Percentiles rank a stretch among this genome's conserved stretches.
Evolutionary conservation across 371 early-diverging fungal species (phyloP).

Genomic region (Mortierella sp.): DNA sequence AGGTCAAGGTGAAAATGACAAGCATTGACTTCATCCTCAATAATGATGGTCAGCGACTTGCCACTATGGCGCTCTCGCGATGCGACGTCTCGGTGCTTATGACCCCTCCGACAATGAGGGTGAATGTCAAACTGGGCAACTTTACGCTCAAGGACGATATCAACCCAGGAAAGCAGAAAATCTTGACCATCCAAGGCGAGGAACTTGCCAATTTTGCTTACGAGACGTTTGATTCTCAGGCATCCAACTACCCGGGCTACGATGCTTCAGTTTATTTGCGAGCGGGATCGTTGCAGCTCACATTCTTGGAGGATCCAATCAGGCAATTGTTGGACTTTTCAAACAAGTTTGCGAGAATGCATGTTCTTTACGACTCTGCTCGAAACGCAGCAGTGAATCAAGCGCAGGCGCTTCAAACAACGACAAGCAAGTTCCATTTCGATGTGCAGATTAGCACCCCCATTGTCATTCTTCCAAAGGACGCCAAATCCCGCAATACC

Average conservation of each 20-base stretch:
- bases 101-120: conserved; percentile 66
- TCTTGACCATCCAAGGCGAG: conserved; percentile 89
- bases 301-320: conserved; percentile 74
- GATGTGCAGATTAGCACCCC: conserved; percentile 90
- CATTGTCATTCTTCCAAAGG: conserved; percentile 87
- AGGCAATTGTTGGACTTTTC: conserved; percentile 69
- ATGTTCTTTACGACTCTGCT: conserved; percentile 87
- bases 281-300: conserved; percentile 85
- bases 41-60: conserved; percentile 82
- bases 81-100: conserved; percentile 78
- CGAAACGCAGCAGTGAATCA: conserved; percentile 84
- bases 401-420: conserved; percentile 81
- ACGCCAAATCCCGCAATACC: conserved; percentile 62
- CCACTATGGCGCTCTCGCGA: conserved; percentile 78
- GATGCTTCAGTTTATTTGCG: conserved; percentile 82
- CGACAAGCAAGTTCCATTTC: conserved; percentile 83
- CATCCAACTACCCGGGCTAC: conserved; percentile 82
- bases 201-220: conserved; percentile 89
- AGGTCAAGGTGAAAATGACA: conserved; percentile 80
- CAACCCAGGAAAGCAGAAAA: conserved; percentile 57
- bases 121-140: conserved; percentile 89
- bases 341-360: conserved; percentile 87
- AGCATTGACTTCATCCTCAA: conserved; percentile 88
- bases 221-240: conserved; percentile 71
- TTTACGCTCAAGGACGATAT: conserved; percentile 79